Evolutionary conservation across 208 protist species (phyloP).

Genomic region (Acanthamoeba healyi): DNA sequence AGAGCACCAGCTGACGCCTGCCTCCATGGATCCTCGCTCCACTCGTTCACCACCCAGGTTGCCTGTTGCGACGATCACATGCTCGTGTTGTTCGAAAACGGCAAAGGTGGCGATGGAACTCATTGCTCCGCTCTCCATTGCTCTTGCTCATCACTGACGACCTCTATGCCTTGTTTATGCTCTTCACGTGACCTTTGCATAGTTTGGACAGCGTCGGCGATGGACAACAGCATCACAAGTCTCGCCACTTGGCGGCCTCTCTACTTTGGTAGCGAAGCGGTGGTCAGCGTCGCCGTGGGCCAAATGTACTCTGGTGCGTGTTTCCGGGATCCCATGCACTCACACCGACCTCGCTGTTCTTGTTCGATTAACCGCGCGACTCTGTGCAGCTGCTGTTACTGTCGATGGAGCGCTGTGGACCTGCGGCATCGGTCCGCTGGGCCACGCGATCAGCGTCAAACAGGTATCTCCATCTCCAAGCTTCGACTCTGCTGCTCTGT

Average conservation of each 20-base stretch:
- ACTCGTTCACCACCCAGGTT: not conserved
- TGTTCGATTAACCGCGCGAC: not conserved
- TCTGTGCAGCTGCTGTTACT: conserved; percentile 1
- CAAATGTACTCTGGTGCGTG: conserved; percentile 37
- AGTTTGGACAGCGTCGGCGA: too few relatives aligned
- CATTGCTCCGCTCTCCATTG: not conserved
- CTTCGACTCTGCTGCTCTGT: too few relatives aligned
- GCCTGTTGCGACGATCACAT: conserved; percentile 41
- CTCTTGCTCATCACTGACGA: not conserved
- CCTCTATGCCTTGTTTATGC: not conserved
- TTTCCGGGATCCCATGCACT: too few relatives aligned
- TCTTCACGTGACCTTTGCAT: too few relatives aligned
- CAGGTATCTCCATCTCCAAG: not conserved
- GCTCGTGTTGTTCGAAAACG: not conserved
- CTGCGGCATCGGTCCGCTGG: conserved; percentile 23
- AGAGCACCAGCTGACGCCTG: too few relatives aligned
- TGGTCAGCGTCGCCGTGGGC: not conserved
- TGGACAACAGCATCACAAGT: too few relatives aligned
- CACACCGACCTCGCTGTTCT: too few relatives aligned
- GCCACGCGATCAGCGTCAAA: not conserved
- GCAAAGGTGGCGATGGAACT: not conserved
- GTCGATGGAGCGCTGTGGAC: conserved; percentile 3
- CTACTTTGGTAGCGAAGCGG: not conserved
- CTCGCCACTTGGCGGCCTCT: not conserved
- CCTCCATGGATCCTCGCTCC: not conserved